These are phyloP conservation scores for Chlorociboria aeruginascens DNA, from an alignment of 495 filamentous ascomycete species.

Conservation along the genomic window DNA sequence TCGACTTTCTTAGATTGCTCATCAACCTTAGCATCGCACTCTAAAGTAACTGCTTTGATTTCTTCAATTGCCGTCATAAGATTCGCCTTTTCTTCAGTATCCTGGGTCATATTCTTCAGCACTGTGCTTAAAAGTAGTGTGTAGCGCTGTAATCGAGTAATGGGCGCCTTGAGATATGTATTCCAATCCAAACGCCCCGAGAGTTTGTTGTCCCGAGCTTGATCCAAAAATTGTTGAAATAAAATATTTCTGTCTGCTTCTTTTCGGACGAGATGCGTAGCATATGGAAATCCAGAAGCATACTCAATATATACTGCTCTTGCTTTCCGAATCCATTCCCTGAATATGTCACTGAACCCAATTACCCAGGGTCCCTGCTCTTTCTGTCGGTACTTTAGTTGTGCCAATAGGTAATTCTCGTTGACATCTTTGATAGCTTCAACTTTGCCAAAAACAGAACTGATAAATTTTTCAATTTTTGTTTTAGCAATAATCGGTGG, in stretches of 20 bases:
- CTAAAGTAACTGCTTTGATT: constrained; percentile 79
- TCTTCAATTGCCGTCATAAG: constrained; percentile 84
- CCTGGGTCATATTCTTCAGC: constrained; percentile 67
- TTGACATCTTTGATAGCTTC: constrained; percentile 86
- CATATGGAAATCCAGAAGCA: constrained; percentile 75
- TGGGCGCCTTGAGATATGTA: constrained; percentile 85
- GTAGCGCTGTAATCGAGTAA: constrained; percentile 87
- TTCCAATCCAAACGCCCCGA: constrained; percentile 86
- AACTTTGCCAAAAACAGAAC: constrained; percentile 79
- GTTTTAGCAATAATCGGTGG: constrained; percentile 72
- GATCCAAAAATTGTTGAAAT: constrained; percentile 77
- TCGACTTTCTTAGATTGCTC: constrained; percentile 90
- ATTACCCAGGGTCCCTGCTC: constrained; percentile 92
- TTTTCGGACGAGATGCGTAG: constrained; percentile 69
- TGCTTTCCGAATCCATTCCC: constrained; percentile 97
- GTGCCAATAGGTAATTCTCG: constrained; percentile 85
- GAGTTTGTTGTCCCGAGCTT: constrained; percentile 64
- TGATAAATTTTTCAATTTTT: constrained; percentile 63
- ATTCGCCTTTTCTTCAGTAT: constrained; percentile 85
- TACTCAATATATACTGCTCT: constrained; percentile 84
- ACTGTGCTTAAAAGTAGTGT: constrained; percentile 73
- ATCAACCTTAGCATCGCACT: constrained; percentile 89
- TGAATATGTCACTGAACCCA: constrained; percentile 94
- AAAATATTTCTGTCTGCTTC: constrained; percentile 75
- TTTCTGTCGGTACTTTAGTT: constrained; percentile 93